Base-by-base conservation (phyloP, 805 yeast genomes). In the Candida oleophila region DNA sequence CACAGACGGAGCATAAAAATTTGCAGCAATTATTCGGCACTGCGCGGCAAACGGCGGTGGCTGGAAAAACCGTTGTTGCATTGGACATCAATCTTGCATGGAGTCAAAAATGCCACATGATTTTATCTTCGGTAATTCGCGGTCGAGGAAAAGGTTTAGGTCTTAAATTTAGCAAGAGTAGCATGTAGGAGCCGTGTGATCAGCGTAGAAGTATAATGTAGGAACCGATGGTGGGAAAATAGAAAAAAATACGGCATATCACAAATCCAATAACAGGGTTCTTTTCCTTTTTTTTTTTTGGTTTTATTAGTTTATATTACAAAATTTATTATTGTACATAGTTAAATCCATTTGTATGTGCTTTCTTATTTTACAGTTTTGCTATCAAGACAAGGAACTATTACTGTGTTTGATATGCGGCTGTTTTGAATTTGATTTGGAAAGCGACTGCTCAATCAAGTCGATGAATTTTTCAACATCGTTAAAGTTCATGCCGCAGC, bases 401-500 rank as follows among this genome's bases (percentile, higher is more conserved):
- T 25, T 25, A 25, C 30, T 25, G 5, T 25, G 30, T 11, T 33
- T 33, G 15, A 33, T 14, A 15, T 14, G n/a, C 16, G 36, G 36
- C 14, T 14, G 36, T 5, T 33, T 8, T 8, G 36, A 33, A 15
- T 33, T 33, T 4, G 43, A 7, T 41, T 60, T 66, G 30, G 59
- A 49, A 40, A 72, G 63, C 15, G 72, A 66, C 47, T 68, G 66
- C 52, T 72, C 77, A 33, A 72, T 69, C 49, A 68, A 58, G 49
- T 71, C 75, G 42, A 72, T 71, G n/a, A 71, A 64, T 32, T 56
- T 57, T 46, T 72, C 75, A 35, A 71, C 74, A 39, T 72, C 76
- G 32, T 57, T 53, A 44, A 69, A 51, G 38, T 66, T 54, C 74
- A 72, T 68, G 12, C 74, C 77, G 47, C 76, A 72, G 49, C 76